These are phyloP conservation scores for Boeremia lycopersici DNA, from an alignment of 2,329 filamentous ascomycete genomes.

Conservation along the genomic window DNA sequence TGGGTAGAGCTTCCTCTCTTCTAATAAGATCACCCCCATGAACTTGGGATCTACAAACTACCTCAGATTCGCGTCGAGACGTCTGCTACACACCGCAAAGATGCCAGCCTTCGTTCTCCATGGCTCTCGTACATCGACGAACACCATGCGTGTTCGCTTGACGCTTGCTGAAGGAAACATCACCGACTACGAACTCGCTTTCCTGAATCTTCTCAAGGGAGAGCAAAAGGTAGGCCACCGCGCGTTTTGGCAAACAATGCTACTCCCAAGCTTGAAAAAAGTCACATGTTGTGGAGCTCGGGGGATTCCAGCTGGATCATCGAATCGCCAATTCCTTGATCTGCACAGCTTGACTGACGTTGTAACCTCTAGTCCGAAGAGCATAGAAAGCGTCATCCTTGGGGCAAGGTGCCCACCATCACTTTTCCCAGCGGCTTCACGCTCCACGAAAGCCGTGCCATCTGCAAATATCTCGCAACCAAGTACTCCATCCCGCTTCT, in stretches of 20 bases:
- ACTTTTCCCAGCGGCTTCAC: conserved; percentile 48
- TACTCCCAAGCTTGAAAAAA: neutral
- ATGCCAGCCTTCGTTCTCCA: conserved; percentile 30
- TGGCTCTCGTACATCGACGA: conserved; percentile 23
- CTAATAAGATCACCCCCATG: too few species aligned
- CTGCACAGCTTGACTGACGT: neutral
- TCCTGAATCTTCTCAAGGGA: conserved; percentile 23
- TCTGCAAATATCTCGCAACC: conserved; percentile 55
- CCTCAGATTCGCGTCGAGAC: conserved; percentile 12
- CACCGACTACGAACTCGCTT: conserved; percentile 25
- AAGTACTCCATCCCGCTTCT: conserved; percentile 56
- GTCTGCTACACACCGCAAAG: conserved; percentile 20
- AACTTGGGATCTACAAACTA: neutral
- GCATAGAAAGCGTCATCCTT: conserved; percentile 24
- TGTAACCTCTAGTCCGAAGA: conserved; percentile 21
- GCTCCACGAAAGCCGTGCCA: conserved; percentile 54
- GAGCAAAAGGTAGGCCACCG: conserved; percentile 9
- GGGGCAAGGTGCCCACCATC: conserved; percentile 34
- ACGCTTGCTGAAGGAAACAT: conserved; percentile 31
- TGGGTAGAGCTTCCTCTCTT: too few species aligned
- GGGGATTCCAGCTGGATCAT: too few species aligned
- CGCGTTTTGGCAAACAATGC: conserved; percentile 1
- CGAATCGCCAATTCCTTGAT: conserved; percentile 6
- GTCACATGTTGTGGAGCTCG: conserved; percentile 4
- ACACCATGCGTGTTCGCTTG: conserved; percentile 25